A percentile compares a stretch with the other conserved stretches of the same genome.
Evolutionary conservation across 2,329 filamentous ascomycete genomes (phyloP).

Genomic region (Chrysosporium queenslandicum): DNA sequence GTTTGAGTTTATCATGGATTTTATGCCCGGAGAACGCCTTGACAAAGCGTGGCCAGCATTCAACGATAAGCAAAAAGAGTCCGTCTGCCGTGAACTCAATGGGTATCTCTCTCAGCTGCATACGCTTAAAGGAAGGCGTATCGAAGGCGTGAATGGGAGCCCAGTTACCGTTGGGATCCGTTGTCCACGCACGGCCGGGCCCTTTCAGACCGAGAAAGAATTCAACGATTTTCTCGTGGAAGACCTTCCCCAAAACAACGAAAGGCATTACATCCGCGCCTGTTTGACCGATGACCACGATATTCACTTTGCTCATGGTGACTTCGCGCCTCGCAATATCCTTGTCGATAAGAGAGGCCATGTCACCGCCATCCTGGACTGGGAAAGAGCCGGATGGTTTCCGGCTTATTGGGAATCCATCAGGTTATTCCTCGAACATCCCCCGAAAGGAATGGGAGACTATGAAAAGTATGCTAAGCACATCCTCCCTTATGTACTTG

Average conservation of each 20-base stretch:
- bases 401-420: slow-evolving; percentile 16
- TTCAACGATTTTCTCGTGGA: slow-evolving; percentile 9
- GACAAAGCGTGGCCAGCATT: slow-evolving; percentile 6
- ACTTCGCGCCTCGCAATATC: slow-evolving; percentile 16
- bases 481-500: too few species aligned
- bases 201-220: slow-evolving; percentile 11
- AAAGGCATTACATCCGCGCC: background rate
- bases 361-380: slow-evolving; percentile 19
- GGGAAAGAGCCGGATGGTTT: slow-evolving; percentile 20
- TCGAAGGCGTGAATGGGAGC: slow-evolving; percentile 4
- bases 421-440: too few species aligned
- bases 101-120: slow-evolving; percentile 12
- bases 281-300: background rate
- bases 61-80: slow-evolving; percentile 1
- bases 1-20: background rate
- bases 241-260: background rate
- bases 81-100: slow-evolving; percentile 2
- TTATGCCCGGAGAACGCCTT: slow-evolving; percentile 8
- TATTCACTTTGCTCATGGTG: slow-evolving; percentile 15
- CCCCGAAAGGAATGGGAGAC: too few species aligned
- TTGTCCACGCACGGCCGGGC: background rate
- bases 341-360: slow-evolving; percentile 15
- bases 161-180: background rate
- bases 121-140: slow-evolving; percentile 3
- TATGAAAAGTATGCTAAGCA: too few species aligned